phyloP scores from a whole-genome alignment of 225 moss, liverwort and hornwort species.

The Physcomitrium patens region DNA sequence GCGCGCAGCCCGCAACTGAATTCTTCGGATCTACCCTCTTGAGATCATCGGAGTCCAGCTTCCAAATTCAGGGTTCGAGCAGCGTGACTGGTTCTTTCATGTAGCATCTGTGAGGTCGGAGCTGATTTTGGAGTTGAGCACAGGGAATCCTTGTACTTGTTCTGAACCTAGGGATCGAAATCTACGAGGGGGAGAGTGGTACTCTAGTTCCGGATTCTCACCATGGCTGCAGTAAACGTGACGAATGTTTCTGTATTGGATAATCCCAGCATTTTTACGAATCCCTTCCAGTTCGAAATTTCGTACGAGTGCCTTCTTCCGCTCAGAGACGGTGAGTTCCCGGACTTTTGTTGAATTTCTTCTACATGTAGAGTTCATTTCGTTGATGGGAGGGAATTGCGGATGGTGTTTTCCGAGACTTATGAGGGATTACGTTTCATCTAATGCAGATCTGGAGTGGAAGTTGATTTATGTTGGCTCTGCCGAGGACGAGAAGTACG shows the following conservation, averaged over 20 bases:
- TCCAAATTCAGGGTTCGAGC: too few relatives aligned
- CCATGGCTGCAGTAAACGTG: conserved; percentile 81
- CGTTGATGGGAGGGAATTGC: background rate
- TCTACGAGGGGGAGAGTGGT: too few relatives aligned
- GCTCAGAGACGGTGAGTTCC: conserved; percentile 65
- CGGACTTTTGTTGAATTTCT: too few relatives aligned
- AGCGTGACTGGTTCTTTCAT: too few relatives aligned
- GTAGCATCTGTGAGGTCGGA: too few relatives aligned
- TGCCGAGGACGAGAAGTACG: conserved; percentile 78
- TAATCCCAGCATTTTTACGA: conserved; percentile 78
- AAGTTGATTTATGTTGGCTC: conserved; percentile 80
- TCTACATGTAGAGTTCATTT: background rate
- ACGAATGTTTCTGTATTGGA: conserved; percentile 80
- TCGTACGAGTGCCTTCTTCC: conserved; percentile 79
- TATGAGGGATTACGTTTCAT: too few relatives aligned
- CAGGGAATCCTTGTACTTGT: background rate
- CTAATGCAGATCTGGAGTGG: conserved; percentile 68
- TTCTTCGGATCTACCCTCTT: too few relatives aligned
- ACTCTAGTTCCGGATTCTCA: background rate
- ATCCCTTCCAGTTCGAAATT: conserved; percentile 80
- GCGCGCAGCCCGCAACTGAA: too few relatives aligned
- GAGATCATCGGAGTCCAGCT: too few relatives aligned
- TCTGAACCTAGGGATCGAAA: too few relatives aligned
- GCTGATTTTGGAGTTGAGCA: too few relatives aligned
- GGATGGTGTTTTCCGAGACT: too few relatives aligned